Evolutionary conservation across 2,329 filamentous ascomycete species (phyloP).

Genomic region (Fusarium sambucinum): DNA sequence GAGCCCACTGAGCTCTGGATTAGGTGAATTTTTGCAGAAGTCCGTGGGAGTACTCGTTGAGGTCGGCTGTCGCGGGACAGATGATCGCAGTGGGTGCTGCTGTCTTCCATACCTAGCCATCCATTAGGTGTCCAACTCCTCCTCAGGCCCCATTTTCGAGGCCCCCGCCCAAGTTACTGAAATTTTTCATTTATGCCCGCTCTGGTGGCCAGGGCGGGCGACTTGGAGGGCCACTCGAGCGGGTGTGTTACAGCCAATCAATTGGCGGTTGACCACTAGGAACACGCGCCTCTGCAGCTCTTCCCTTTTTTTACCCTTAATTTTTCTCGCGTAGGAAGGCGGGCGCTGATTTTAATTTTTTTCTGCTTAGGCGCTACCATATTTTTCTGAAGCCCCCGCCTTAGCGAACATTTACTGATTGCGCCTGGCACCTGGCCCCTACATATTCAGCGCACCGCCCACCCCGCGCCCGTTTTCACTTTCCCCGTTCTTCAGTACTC

Average conservation of each 20-base stretch:
- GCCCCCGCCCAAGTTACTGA: slow-evolving; percentile 33
- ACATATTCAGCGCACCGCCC: slow-evolving; percentile 55
- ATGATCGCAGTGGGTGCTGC: slow-evolving; percentile 5
- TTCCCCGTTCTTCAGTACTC: slow-evolving; percentile 51
- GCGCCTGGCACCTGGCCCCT: slow-evolving; percentile 48
- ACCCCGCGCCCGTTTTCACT: slow-evolving; percentile 50
- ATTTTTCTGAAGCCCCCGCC: slow-evolving; percentile 39
- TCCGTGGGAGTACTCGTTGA: neutral
- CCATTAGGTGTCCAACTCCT: slow-evolving; percentile 6
- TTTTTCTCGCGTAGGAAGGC: slow-evolving; percentile 20
- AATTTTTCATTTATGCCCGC: slow-evolving; percentile 34
- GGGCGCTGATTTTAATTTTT: slow-evolving; percentile 30
- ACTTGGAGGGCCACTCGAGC: slow-evolving; percentile 26
- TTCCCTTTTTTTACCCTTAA: slow-evolving; percentile 36
- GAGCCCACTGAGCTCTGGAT: slow-evolving; percentile 5
- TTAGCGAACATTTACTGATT: slow-evolving; percentile 50
- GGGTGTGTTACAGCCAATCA: slow-evolving; percentile 26
- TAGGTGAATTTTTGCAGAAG: neutral
- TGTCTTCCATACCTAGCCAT: too few species aligned
- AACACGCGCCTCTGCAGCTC: slow-evolving; percentile 42
- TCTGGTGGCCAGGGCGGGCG: slow-evolving; percentile 20
- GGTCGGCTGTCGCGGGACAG: slow-evolving; percentile 20
- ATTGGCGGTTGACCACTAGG: slow-evolving; percentile 35
- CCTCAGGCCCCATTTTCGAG: slow-evolving; percentile 37
- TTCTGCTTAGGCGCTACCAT: slow-evolving; percentile 29